phyloP scores from a whole-genome alignment of 2,329 filamentous ascomycete genomes.

The Davidsoniella eucalypti region DNA sequence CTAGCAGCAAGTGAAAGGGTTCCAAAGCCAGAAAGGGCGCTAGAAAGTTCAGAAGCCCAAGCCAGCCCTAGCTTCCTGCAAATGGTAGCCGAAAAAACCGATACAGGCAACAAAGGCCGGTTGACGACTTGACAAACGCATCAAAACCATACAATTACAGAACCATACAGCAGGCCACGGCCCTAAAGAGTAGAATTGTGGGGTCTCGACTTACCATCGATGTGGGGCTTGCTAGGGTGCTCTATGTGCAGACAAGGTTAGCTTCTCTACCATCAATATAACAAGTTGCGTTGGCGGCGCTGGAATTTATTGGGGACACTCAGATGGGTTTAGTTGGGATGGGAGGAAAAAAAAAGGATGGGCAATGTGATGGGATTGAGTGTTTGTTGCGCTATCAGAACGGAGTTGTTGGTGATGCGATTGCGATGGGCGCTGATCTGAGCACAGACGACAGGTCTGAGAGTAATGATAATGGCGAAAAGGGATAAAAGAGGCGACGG shows the following conservation, averaged over 20 bases:
- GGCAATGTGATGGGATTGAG: no score
- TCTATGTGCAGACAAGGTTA: constrained; percentile 30
- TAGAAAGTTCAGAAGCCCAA: no score
- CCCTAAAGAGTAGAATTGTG: constrained; percentile 14
- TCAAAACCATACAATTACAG: constrained; percentile 24
- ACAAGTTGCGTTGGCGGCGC: neutral
- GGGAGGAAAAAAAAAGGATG: no score
- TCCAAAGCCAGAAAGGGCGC: no score
- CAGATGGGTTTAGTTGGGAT: no score
- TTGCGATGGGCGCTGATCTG: no score
- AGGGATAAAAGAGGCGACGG: no score
- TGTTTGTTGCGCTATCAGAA: no score
- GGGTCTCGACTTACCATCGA: constrained; percentile 35
- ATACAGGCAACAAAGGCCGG: neutral
- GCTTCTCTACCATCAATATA: constrained; percentile 13
- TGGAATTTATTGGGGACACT: no score
- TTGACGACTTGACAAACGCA: neutral
- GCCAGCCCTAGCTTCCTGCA: no score
- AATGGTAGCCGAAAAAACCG: neutral
- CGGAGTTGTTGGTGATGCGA: no score
- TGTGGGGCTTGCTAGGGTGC: constrained; percentile 53
- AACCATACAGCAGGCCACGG: constrained; percentile 29
- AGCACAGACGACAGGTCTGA: no score
- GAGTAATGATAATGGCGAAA: neutral
- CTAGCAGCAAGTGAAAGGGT: neutral